These are phyloP conservation scores for Nakaseomyces sp. DNA, from an alignment of 1,139 yeast species.

Conservation along the genomic window DNA sequence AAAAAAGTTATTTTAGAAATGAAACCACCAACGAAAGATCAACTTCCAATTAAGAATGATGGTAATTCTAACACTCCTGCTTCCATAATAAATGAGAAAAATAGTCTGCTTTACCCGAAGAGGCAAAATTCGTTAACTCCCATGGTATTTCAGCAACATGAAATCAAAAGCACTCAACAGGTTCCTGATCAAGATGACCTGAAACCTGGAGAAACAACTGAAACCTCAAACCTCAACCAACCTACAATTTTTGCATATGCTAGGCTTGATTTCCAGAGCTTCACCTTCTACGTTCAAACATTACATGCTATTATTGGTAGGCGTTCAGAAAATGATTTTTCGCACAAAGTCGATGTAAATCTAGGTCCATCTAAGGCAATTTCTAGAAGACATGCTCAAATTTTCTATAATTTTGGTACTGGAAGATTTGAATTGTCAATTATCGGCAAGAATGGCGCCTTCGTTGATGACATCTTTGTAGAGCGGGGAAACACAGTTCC, in stretches of 20 bases:
- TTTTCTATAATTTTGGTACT: conserved; percentile 89
- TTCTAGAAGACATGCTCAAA: conserved; percentile 86
- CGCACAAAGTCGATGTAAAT: conserved; percentile 77
- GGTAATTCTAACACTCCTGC: conserved; percentile 12
- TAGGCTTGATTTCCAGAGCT: conserved; percentile 81
- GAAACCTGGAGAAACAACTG: neutral
- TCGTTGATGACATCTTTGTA: conserved; percentile 80
- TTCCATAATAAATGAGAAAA: conserved; percentile 22
- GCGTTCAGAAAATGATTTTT: conserved; percentile 59
- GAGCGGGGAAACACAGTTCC: conserved; percentile 89
- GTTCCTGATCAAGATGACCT: conserved; percentile 1
- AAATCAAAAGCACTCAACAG: conserved; percentile 9
- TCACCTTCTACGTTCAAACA: conserved; percentile 91
- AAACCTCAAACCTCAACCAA: conserved; percentile 15
- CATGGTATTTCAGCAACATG: conserved; percentile 23
- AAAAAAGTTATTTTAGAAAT: neutral
- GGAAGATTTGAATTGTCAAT: conserved; percentile 86
- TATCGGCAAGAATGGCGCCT: conserved; percentile 91
- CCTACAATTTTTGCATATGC: conserved; percentile 87
- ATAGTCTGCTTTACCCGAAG: conserved; percentile 14
- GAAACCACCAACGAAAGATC: neutral
- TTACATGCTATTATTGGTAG: conserved; percentile 88
- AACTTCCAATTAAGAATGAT: neutral
- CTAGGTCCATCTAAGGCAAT: conserved; percentile 85
- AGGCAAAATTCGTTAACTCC: conserved; percentile 28